Conservation (phyloP, 1,284 basidiomycete genomes). For the Tausonia pullulans region DNA sequence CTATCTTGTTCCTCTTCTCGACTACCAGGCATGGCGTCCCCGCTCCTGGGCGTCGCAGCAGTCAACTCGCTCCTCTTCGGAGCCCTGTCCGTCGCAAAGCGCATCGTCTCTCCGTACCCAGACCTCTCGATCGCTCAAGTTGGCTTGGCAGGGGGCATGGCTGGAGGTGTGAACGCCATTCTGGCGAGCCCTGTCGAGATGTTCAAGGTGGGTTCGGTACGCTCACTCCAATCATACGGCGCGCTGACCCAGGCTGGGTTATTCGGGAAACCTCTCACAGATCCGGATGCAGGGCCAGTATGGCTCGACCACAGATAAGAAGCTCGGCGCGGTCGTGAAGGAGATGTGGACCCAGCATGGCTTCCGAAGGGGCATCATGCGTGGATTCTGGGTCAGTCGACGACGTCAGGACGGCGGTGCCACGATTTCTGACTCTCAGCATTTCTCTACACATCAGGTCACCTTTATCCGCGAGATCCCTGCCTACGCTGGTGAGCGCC, state of each 20-base stretch:
- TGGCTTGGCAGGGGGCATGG: slow-evolving; percentile 76
- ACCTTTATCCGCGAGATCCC: slow-evolving; percentile 87
- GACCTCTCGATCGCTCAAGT: slow-evolving; percentile 66
- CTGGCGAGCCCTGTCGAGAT: slow-evolving; percentile 64
- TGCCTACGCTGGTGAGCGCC: background rate
- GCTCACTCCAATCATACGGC: background rate
- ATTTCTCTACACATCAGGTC: slow-evolving; percentile 42
- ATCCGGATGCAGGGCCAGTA: slow-evolving; percentile 48
- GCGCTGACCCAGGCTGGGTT: slow-evolving; percentile 18
- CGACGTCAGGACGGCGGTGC: too few species aligned
- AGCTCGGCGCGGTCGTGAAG: slow-evolving; percentile 52
- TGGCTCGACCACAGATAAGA: slow-evolving; percentile 57
- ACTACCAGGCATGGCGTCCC: slow-evolving; percentile 71
- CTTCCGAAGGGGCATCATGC: slow-evolving; percentile 76
- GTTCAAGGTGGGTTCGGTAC: slow-evolving; percentile 32
- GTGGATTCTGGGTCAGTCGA: slow-evolving; percentile 77
- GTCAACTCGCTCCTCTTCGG: slow-evolving; percentile 94
- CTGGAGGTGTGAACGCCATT: slow-evolving; percentile 77
- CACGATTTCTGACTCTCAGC: background rate
- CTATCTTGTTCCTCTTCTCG: background rate
- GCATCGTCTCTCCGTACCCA: slow-evolving; percentile 76
- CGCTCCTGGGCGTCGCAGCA: slow-evolving; percentile 84
- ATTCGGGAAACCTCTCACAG: background rate
- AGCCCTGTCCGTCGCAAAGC: slow-evolving; percentile 68
- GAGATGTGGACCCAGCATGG: slow-evolving; percentile 83